Base-by-base conservation (phyloP, 2,329 filamentous ascomycete genomes). In the Verruconis gallopava region DNA sequence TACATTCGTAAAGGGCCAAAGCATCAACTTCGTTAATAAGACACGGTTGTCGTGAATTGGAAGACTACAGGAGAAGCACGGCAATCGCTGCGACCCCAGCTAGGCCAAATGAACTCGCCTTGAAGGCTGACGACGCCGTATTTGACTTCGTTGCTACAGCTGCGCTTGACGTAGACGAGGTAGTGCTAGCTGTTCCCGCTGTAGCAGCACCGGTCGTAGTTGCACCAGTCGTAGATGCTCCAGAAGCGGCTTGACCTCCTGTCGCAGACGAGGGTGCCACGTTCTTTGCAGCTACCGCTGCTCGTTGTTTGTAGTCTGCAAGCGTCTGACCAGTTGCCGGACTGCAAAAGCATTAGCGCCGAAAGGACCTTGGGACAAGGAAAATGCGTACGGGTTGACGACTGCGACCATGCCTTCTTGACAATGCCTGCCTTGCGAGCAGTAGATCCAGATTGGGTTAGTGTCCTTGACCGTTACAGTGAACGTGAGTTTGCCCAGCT, bases 371-470 rank as follows among this genome's bases (percentile, higher is more conserved):
- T 37, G 40, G 40, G 19, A 33, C 11, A 3, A 15, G 17, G 40
- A 15, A 15, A 62, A 14, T 34, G 51, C 77, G 62, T 62, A 81
- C 77, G 79, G 75, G 61, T 88, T 86, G 56, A 86, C 77, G 21
- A 83, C 80, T 65, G 83, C 79, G 44, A 72, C 70, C 79, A 86
- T 86, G 47, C 81, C 81, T 37, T 57, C 63, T 59, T 85, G 73
- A 61, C 83, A 91, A 64, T 91, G 84, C 54, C 69, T 73, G 36
- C 58, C 76, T 59, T 85, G 79, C 21, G 75, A 77, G 64, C 83
- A 89, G 69, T 81, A 89, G 49, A 83, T 64, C 82, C 84, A 91
- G 49, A 88, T 67, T 21, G 84, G 83, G 43, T 71, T 79, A 35
- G 70, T 73, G 59, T 76, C 68, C 54, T 77, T 79, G 58, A 91